Conservation (phyloP, 805 yeast species). For the Schwanniomyces pseudopolymorphus region DNA sequence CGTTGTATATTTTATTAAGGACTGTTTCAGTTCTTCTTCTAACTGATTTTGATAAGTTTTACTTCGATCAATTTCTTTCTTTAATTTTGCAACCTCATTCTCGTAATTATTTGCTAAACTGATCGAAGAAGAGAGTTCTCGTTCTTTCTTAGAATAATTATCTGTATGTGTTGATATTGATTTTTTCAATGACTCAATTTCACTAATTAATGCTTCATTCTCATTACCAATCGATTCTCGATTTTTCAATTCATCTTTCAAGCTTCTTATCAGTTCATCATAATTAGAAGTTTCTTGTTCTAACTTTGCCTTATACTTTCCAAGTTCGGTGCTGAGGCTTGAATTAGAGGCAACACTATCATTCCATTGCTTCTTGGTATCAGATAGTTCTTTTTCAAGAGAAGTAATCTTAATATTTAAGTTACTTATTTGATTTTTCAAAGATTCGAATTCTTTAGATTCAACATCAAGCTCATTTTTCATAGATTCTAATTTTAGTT, state of each 20-base stretch:
- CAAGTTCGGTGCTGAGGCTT: neutral
- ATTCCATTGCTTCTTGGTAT: neutral
- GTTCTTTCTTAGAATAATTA: neutral
- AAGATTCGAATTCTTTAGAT: slow-evolving; percentile 7
- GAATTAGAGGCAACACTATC: neutral
- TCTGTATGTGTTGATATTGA: neutral
- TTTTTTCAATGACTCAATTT: slow-evolving; percentile 1
- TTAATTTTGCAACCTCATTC: neutral
- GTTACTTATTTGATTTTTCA: slow-evolving; percentile 4
- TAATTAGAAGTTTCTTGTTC: neutral
- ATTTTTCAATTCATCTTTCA: neutral
- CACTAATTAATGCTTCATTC: neutral
- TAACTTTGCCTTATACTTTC: neutral
- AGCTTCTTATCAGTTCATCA: neutral
- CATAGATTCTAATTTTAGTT: neutral
- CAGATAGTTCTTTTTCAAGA: neutral
- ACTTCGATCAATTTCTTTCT: neutral
- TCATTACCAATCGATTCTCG: neutral
- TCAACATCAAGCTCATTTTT: neutral
- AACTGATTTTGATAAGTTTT: neutral
- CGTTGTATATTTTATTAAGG: neutral
- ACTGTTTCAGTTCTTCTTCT: neutral
- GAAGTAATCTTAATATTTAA: neutral
- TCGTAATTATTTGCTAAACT: neutral
- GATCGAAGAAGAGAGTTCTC: neutral